phyloP scores from a whole-genome alignment of 1,284 basidiomycete genomes.

The Ustilago sp. region DNA sequence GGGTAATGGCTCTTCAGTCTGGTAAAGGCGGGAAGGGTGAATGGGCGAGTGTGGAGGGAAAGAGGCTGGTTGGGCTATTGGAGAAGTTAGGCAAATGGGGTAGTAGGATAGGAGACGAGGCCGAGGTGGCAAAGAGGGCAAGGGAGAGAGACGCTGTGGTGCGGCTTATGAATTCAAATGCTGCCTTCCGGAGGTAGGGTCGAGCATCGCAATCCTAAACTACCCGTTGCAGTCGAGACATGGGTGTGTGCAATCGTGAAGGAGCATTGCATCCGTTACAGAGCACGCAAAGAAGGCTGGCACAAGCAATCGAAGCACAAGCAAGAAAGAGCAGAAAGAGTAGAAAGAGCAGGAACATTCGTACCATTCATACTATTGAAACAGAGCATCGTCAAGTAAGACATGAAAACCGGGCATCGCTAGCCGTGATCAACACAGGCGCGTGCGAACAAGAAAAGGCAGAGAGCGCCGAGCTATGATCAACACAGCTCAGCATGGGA shows the following conservation, averaged over 20 bases:
- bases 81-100: slow-evolving; percentile 29
- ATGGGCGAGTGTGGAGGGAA: slow-evolving; percentile 21
- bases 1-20: slow-evolving; percentile 70
- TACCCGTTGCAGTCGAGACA: too few species aligned
- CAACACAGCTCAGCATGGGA: background rate
- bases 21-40: slow-evolving; percentile 18
- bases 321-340: background rate
- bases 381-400: too few species aligned
- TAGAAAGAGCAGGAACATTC: background rate
- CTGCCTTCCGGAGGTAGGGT: background rate
- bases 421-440: too few species aligned
- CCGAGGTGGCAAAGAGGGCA: slow-evolving; percentile 18
- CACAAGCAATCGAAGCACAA: too few species aligned
- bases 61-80: slow-evolving; percentile 31
- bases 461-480: background rate
- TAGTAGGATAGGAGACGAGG: background rate
- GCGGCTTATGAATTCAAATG: background rate
- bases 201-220: background rate
- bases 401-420: too few species aligned
- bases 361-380: too few species aligned
- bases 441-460: background rate
- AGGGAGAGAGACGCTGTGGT: slow-evolving; percentile 14
- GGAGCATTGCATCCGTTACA: too few species aligned
- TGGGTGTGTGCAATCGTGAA: too few species aligned
- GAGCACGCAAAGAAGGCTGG: too few species aligned